Percentiles rank a stretch among this genome's conserved stretches.
These are phyloP conservation scores for Pichia sp. DNA, from an alignment of 1,139 yeast species.

Conservation along the genomic window DNA sequence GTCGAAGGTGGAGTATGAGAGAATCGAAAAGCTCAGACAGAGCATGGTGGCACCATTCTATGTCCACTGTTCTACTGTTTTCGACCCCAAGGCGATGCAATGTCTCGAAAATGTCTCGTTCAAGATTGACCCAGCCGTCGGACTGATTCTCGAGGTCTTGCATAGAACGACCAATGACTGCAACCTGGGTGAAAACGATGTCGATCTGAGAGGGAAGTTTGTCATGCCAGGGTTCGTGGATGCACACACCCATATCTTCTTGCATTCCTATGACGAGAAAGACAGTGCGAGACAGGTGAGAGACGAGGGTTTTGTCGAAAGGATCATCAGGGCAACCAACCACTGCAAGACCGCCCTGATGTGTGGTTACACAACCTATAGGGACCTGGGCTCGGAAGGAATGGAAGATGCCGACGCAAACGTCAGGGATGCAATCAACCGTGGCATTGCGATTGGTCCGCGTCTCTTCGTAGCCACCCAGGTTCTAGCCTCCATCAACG, in stretches of 20 bases:
- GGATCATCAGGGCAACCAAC: slow-evolving; percentile 25
- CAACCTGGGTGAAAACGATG: slow-evolving; percentile 14
- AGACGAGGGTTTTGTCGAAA: slow-evolving; percentile 27
- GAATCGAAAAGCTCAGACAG: slow-evolving; percentile 18
- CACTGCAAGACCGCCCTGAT: slow-evolving; percentile 25
- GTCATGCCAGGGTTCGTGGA: slow-evolving; percentile 29
- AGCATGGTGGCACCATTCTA: slow-evolving; percentile 19
- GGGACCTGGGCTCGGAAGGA: slow-evolving; percentile 29
- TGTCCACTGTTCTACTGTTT: slow-evolving; percentile 21
- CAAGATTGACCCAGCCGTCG: slow-evolving; percentile 23
- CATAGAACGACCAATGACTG: slow-evolving; percentile 10
- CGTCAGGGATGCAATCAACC: slow-evolving; percentile 27
- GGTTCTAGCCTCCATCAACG: slow-evolving; percentile 24
- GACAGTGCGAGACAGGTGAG: slow-evolving; percentile 26
- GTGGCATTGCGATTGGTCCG: slow-evolving; percentile 27
- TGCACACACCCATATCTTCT: slow-evolving; percentile 28
- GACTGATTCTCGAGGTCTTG: slow-evolving; percentile 18
- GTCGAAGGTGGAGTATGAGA: slow-evolving; percentile 20
- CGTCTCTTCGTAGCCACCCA: slow-evolving; percentile 28
- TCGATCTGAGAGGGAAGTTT: slow-evolving; percentile 24
- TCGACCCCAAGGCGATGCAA: slow-evolving; percentile 19
- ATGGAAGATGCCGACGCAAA: slow-evolving; percentile 29
- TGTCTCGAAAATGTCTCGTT: slow-evolving; percentile 17
- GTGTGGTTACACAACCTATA: slow-evolving; percentile 27
- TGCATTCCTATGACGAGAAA: slow-evolving; percentile 28